Evolutionary conservation across 768 basidiomycete genomes (phyloP), one percentile per base, ranked within the genome.

Genomic region (Xerocomellus chrysenteron): DNA sequence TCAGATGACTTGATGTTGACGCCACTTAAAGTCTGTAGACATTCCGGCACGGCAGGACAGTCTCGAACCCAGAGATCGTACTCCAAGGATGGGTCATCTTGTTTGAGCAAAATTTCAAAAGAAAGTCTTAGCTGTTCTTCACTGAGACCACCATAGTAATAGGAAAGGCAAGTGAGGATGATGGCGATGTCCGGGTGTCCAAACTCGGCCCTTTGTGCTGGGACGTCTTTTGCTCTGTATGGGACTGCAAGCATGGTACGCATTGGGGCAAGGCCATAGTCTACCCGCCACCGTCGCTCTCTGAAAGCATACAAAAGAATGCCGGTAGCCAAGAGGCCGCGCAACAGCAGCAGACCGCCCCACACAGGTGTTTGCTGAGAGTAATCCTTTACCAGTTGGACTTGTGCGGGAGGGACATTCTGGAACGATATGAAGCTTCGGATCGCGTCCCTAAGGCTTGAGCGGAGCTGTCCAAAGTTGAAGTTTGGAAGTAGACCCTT

Each of bases 211-310:
- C 69, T 62, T 41, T 62, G 57, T 7, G 75, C 62, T 0, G 75
- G 75, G 24, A 74, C 60, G 30, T 77, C 76, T 52, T 73, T 76
- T 0, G 75, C 76, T 3, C 74, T 62, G 30, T 75, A 76, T 0
- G 75, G 75, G 1, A 76, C 76, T 0, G 75, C 75, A 4, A 76
- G 58, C 62, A 66, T 60, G 0, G 75, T 75, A 12, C 75, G 71
- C 17, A 37, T 10, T 8, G 55, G 65, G 41, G 73, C 56, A 14
- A 73, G 71, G 3, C 75, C 75, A 60, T 73, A 77, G 51, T 76
- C 71, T 8, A 77, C 76, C 3, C 75, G 56, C 74, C 74, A 76
- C 24, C 76, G 63, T 30, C 71, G 72, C 4, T 76, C 73, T 41
- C 44, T 65, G 36, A 76, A 57, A 6, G 60, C 67, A 42, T 68